phyloP scores from a whole-genome alignment of 768 basidiomycete genomes.

The Tricholoma hemisulphureum region DNA sequence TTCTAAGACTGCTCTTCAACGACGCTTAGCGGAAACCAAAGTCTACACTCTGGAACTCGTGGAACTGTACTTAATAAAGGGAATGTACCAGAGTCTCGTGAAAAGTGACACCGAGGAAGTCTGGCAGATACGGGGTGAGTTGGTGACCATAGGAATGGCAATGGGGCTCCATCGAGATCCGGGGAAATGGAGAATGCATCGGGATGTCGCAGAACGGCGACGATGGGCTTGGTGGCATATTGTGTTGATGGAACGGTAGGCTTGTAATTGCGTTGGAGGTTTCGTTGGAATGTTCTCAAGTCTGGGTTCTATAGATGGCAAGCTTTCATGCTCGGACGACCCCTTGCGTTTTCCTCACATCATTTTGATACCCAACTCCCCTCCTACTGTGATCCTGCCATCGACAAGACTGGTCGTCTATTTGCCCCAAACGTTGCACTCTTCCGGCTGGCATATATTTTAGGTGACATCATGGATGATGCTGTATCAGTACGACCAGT shows the following conservation, averaged over 20 bases:
- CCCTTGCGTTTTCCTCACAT: slow-evolving; percentile 70
- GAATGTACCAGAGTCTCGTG: slow-evolving; percentile 68
- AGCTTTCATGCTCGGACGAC: slow-evolving; percentile 83
- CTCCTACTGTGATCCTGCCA: slow-evolving; percentile 58
- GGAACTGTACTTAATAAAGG: slow-evolving; percentile 68
- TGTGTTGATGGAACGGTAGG: slow-evolving; percentile 72
- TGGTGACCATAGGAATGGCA: slow-evolving; percentile 72
- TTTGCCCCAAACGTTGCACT: slow-evolving; percentile 76
- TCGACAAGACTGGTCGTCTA: slow-evolving; percentile 63
- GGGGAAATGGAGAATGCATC: slow-evolving; percentile 70
- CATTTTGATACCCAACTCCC: slow-evolving; percentile 84
- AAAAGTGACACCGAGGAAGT: slow-evolving; percentile 81
- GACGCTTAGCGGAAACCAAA: slow-evolving; percentile 58
- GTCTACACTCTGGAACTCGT: slow-evolving; percentile 70
- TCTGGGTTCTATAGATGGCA: slow-evolving; percentile 60
- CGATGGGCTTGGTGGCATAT: slow-evolving; percentile 94
- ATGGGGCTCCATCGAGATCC: slow-evolving; percentile 88
- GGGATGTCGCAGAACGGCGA: slow-evolving; percentile 69
- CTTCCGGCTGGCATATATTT: slow-evolving; percentile 72
- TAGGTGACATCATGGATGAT: slow-evolving; percentile 85
- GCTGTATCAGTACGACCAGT: slow-evolving; percentile 81
- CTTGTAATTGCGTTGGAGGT: slow-evolving; percentile 1
- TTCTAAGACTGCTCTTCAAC: slow-evolving; percentile 60
- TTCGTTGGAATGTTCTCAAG: background rate
- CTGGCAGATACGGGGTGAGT: slow-evolving; percentile 72